Conservation (phyloP, 148 eudicot genomes). For the Cornus suecica region DNA sequence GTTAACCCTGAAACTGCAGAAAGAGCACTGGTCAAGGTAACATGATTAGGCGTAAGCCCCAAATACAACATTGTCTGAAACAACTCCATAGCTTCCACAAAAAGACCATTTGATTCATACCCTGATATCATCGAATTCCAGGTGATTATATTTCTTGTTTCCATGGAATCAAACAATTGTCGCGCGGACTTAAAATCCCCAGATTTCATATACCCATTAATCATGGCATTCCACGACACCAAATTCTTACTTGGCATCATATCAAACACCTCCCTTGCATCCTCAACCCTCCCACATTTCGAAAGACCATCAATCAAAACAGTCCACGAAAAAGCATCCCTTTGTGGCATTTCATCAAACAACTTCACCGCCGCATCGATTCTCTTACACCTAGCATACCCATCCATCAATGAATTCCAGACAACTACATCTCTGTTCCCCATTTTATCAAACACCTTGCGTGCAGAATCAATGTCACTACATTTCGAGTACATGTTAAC, state of each 20-base stretch:
- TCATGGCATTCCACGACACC: slow-evolving; percentile 32
- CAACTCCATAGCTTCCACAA: slow-evolving; percentile 20
- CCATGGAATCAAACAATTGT: slow-evolving; percentile 25
- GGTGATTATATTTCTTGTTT: slow-evolving; percentile 22
- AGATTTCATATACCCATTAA: slow-evolving; percentile 34
- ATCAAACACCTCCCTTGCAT: slow-evolving; percentile 24
- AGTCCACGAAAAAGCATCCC: slow-evolving; percentile 31
- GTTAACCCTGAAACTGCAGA: slow-evolving; percentile 24
- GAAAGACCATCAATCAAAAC: slow-evolving; percentile 27
- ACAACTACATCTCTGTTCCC: slow-evolving; percentile 23
- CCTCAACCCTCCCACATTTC: slow-evolving; percentile 19
- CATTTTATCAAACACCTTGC: slow-evolving; percentile 30
- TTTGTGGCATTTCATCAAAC: slow-evolving; percentile 29
- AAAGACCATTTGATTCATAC: slow-evolving; percentile 20
- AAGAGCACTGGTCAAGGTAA: slow-evolving; percentile 16
- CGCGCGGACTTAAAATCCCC: slow-evolving; percentile 20
- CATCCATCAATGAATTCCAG: slow-evolving; percentile 36
- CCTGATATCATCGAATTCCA: slow-evolving; percentile 36
- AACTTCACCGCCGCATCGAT: slow-evolving; percentile 9
- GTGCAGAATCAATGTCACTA: slow-evolving; percentile 25
- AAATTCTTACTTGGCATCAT: slow-evolving; percentile 20
- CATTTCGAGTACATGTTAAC: slow-evolving; percentile 30
- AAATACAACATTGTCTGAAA: slow-evolving; percentile 14
- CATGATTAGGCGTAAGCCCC: slow-evolving; percentile 10
- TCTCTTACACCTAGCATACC: slow-evolving; percentile 23